Percentiles rank a stretch among this genome's conserved stretches.
Evolutionary conservation across 257 asterid genomes (phyloP).

Genomic region (Apocynum venetum): DNA sequence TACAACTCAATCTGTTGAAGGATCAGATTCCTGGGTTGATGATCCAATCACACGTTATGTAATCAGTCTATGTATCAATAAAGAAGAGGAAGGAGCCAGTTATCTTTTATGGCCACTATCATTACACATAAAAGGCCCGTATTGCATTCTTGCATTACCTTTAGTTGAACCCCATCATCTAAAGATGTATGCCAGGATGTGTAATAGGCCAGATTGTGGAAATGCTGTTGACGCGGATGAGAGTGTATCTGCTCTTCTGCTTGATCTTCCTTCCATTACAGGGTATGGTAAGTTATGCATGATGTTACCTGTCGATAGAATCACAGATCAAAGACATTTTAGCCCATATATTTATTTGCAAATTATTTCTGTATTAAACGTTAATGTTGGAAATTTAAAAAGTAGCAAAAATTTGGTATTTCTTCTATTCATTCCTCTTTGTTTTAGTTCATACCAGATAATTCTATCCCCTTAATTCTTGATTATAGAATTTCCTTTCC

Average conservation of each 20-base stretch:
- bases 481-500: not conserved
- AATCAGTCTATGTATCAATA: constrained; percentile 50
- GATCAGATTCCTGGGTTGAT: constrained; percentile 96
- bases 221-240: constrained; percentile 69
- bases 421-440: not conserved
- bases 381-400: not conserved
- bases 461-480: not conserved
- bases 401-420: not conserved
- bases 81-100: constrained; percentile 53
- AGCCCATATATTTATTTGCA: not conserved
- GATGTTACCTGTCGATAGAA: not conserved
- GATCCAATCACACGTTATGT: constrained; percentile 90
- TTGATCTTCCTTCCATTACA: constrained; percentile 94
- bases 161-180: constrained; percentile 78
- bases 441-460: not conserved
- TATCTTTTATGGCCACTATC: constrained; percentile 74
- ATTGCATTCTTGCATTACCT: constrained; percentile 67
- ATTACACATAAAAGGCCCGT: constrained; percentile 69
- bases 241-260: constrained; percentile 63
- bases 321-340: not conserved
- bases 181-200: constrained; percentile 68
- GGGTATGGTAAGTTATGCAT: constrained; percentile 66
- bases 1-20: constrained; percentile 64
- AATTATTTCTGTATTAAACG: not conserved
- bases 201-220: constrained; percentile 70